Conservation (phyloP, 352 stramenopile species). For the Globisporangium spiculum region DNA sequence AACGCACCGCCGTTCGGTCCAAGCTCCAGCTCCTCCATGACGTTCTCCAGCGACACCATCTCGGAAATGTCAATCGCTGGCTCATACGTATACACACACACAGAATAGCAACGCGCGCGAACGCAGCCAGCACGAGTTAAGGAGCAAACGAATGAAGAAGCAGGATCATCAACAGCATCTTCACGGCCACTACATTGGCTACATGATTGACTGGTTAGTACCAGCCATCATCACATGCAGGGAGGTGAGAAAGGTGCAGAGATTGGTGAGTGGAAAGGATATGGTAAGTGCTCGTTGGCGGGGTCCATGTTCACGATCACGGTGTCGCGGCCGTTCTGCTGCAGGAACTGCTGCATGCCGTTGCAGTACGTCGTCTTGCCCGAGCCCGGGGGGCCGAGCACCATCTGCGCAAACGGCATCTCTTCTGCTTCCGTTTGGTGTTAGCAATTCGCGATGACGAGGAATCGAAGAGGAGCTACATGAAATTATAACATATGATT, state of each 20-base stretch:
- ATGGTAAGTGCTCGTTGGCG: conserved; percentile 91
- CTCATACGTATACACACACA: conserved; percentile 33
- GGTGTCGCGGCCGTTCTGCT: conserved; percentile 54
- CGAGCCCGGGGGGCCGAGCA: conserved; percentile 73
- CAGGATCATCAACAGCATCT: neutral
- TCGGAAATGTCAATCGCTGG: conserved; percentile 93
- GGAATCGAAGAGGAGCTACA: neutral
- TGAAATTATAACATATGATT: neutral
- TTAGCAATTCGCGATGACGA: neutral
- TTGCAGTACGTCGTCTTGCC: conserved; percentile 99
- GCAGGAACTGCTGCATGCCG: conserved; percentile 94
- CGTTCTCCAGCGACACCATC: conserved; percentile 94
- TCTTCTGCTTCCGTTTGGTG: neutral
- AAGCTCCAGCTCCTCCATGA: conserved; percentile 93
- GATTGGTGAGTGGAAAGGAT: conserved; percentile 13
- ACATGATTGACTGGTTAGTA: neutral
- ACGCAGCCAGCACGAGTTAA: conserved; percentile 6
- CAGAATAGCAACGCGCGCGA: conserved; percentile 4
- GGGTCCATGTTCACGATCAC: conserved; percentile 98
- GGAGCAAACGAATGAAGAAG: neutral
- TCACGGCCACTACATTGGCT: neutral
- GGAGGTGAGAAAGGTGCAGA: neutral
- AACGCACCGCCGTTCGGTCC: conserved; percentile 93
- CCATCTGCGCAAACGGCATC: conserved; percentile 76
- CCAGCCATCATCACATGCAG: neutral